A percentile compares a stretch with the other conserved stretches of the same genome.
Evolutionary conservation across 176 grass and related monocot species (phyloP).

Genomic region (Calamus simplicifolius): DNA sequence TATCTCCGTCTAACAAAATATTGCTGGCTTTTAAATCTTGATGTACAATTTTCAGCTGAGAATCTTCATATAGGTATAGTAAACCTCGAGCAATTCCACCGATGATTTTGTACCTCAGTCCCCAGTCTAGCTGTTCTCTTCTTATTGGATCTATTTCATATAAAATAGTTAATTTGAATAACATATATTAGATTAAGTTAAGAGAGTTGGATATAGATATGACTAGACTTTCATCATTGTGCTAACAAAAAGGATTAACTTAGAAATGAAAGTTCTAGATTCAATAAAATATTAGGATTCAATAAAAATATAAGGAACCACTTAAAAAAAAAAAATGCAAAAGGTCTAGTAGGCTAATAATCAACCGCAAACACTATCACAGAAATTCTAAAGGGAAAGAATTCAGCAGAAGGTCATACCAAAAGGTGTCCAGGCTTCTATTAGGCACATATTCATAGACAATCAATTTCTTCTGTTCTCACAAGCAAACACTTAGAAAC

Average conservation of each 20-base stretch:
- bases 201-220: no score
- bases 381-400: no score
- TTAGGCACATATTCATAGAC: conserved; percentile 76
- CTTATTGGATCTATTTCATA: conserved; percentile 20
- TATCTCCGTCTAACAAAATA: conserved; percentile 5
- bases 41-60: conserved; percentile 23
- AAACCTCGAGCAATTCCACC: conserved; percentile 21
- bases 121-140: conserved; percentile 16
- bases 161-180: no score
- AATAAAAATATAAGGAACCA: no score
- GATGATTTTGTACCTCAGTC: conserved; percentile 11
- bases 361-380: no score
- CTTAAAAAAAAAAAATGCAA: no score
- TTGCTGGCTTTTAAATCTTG: conserved; percentile 18
- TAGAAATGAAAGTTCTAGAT: no score
- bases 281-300: no score
- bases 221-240: no score
- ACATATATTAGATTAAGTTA: no score
- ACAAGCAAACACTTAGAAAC: conserved; percentile 63
- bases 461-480: conserved; percentile 60
- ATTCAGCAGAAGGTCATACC: conserved; percentile 15
- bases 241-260: no score
- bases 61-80: conserved; percentile 33
- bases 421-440: conserved; percentile 72
- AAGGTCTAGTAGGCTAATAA: no score